These are phyloP conservation scores for Centaurea solstitialis DNA, from an alignment of 129 eudicot genomes.

Conservation along the genomic window DNA sequence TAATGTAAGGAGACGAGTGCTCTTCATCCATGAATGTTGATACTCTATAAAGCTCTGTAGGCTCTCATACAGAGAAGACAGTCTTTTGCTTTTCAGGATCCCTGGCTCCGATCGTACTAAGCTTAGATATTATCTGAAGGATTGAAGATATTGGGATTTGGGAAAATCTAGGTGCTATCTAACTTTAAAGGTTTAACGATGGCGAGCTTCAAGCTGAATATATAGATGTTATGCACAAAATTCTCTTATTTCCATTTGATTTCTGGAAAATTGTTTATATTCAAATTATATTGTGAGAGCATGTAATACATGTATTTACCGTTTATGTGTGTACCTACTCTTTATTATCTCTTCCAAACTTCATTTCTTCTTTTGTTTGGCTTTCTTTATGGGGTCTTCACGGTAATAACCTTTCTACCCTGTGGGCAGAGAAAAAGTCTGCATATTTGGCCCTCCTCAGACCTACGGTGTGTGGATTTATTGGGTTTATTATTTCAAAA, in stretches of 20 bases:
- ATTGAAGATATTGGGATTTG: too few species aligned
- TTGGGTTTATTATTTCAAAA: neutral
- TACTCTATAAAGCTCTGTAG: too few species aligned
- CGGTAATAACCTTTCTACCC: too few species aligned
- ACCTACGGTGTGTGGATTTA: neutral
- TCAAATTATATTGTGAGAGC: constrained; percentile 9
- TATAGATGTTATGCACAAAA: neutral
- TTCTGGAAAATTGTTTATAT: neutral
- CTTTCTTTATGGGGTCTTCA: neutral
- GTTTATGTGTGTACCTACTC: neutral
- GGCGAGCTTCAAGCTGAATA: neutral
- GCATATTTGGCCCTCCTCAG: neutral
- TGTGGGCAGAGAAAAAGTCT: neutral
- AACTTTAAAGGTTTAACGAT: neutral
- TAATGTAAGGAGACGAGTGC: neutral
- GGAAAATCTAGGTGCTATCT: neutral
- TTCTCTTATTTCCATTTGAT: neutral
- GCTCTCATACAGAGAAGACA: too few species aligned
- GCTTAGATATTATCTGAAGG: too few species aligned
- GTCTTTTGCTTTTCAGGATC: too few species aligned
- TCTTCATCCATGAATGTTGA: neutral
- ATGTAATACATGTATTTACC: neutral
- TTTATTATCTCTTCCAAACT: neutral
- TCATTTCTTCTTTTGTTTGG: neutral
- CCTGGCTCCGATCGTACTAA: too few species aligned